Base-by-base conservation (phyloP, 208 protist species). In the Trypanosomatidae sp. region DNA sequence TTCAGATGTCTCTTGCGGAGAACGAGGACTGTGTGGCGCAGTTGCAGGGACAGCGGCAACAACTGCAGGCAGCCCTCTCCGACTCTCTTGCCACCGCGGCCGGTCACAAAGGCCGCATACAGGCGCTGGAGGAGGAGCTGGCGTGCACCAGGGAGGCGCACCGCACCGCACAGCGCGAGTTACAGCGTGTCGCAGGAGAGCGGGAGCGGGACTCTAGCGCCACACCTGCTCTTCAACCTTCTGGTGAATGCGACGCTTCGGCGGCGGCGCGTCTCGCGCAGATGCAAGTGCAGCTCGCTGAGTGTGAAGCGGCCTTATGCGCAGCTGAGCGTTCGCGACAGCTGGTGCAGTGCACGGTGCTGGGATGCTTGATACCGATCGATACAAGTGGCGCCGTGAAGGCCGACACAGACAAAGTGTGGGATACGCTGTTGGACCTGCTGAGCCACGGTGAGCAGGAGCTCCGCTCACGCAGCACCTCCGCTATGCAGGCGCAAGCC, bases 61-160 rank as follows among this genome's bases (percentile, higher is more conserved):
- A 71, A 44, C n/a, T 60, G 19, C 70, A 80, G 47, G 49, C 55
- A 2, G 36, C 69, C n/a, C 52, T 80, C 49, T 79, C 74, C 25
- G 74, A 69, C 17, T 59, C 62, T 39, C 66, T 83, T 36, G 65
- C 69, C 46, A 65, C 33, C 33, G 36, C n/a, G 12, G 69, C 74
- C 36, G 50, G 62, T 33, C 30, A 73, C 25, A 67, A 75, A 28
- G 69, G 73, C 25, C 68, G 75, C 44, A 41, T 66, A n/a, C 62
- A 64, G 55, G 75, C 75, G 30, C 69, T 79, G 22, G 67, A 86
- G 62, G 79, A 83, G 36, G 79, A 83, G 62, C 69, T 73, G 33
- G 60, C 67, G 2, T 66, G 72, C 3, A 58, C 76, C 1, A 19
- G 60, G 5, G 59, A 77, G 41, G 77, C 80, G 49, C 74, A 66